Percentiles rank a stretch among this genome's conserved stretches.
phyloP scores from a whole-genome alignment of 2,329 filamentous ascomycete species.

The Botrytis hyacinthi region DNA sequence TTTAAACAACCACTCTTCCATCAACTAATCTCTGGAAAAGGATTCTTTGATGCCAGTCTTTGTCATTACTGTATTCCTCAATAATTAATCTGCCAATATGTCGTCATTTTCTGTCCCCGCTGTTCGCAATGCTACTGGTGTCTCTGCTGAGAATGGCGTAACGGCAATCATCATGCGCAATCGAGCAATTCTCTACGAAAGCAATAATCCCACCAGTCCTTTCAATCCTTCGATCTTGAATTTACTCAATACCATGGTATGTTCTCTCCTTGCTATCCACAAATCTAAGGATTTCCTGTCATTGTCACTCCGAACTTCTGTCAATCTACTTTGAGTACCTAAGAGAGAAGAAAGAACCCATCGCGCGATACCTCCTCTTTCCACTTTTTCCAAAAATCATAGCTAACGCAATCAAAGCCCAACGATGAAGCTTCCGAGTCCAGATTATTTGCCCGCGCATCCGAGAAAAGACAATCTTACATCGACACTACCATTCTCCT shows the following conservation, averaged over 20 bases:
- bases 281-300: too few species aligned
- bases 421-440: slow-evolving; percentile 10
- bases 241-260: not conserved
- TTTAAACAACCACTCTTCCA: not conserved
- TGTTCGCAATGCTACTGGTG: not conserved
- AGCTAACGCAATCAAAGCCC: not conserved
- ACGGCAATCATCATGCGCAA: slow-evolving; percentile 1
- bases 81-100: not conserved
- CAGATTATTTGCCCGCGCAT: not conserved
- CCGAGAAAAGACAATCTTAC: not conserved
- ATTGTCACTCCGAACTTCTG: not conserved
- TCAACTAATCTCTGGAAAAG: not conserved
- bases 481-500: not conserved
- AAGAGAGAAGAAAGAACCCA: too few species aligned
- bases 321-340: not conserved
- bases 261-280: not conserved
- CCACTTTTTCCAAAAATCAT: not conserved
- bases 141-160: not conserved
- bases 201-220: not conserved
- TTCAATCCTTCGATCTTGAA: not conserved
- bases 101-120: not conserved
- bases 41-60: too few species aligned
- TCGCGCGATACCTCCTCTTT: too few species aligned
- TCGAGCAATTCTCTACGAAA: not conserved
- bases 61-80: not conserved